Conservation (phyloP, 192 early-diverging fungal genomes). For the Backusella westeae region DNA sequence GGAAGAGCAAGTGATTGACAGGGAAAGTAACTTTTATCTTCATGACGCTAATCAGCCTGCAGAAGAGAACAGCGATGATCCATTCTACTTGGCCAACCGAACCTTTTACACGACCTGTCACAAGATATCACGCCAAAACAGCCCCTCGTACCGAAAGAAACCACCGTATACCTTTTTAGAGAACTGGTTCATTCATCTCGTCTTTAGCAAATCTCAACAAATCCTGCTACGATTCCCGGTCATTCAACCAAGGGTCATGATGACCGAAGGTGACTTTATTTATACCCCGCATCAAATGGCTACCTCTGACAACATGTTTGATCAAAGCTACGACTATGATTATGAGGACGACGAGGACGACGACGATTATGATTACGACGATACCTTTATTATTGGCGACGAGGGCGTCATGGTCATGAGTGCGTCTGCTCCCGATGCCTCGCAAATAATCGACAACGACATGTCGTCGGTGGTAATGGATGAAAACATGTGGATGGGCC, state of each 20-base stretch:
- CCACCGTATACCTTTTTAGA: conserved; percentile 31
- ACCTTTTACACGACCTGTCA: conserved; percentile 25
- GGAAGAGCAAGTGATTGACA: neutral
- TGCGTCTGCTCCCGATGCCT: neutral
- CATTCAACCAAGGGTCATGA: conserved; percentile 27
- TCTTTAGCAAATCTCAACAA: conserved; percentile 40
- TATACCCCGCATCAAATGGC: conserved; percentile 27
- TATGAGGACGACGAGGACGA: conserved; percentile 10
- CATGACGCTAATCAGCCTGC: neutral
- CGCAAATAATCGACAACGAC: neutral
- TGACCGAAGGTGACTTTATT: conserved; percentile 34
- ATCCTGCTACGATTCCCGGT: conserved; percentile 26
- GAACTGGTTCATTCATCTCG: conserved; percentile 28
- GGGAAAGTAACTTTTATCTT: neutral
- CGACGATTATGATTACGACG: conserved; percentile 3
- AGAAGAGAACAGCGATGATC: neutral
- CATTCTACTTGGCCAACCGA: conserved; percentile 19
- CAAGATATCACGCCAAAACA: conserved; percentile 29
- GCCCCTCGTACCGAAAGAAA: conserved; percentile 14
- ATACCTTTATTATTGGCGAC: neutral
- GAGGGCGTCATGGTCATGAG: conserved; percentile 5
- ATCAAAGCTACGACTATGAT: neutral
- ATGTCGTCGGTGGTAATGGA: conserved; percentile 9
- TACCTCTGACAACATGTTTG: neutral
- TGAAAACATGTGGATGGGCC: conserved; percentile 23